Conservation (phyloP, 225 moss, liverwort and hornwort species). For the Marchantia polymorpha region DNA sequence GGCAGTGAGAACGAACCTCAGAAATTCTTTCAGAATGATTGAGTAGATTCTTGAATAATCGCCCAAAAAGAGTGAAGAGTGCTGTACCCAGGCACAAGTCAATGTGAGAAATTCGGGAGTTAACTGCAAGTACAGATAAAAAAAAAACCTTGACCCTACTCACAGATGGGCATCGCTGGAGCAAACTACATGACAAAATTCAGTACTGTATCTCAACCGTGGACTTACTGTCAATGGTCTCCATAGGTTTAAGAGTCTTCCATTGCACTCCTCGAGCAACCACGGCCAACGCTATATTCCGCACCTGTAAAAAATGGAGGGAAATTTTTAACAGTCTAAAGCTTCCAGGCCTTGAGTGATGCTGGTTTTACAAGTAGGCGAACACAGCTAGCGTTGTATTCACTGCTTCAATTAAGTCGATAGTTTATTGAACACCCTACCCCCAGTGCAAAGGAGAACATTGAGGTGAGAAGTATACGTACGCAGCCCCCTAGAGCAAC, state of each 20-base stretch:
- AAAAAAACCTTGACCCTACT: not conserved
- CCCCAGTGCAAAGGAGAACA: too few relatives aligned
- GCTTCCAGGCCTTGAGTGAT: not conserved
- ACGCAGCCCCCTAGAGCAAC: not conserved
- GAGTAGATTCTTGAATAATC: constrained; percentile 79
- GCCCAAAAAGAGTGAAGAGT: constrained; percentile 65
- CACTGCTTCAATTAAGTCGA: not conserved
- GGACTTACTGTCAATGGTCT: constrained; percentile 76
- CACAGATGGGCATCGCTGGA: not conserved
- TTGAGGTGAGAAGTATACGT: not conserved
- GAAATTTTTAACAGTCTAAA: not conserved
- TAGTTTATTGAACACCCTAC: too few relatives aligned
- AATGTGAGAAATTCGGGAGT: not conserved
- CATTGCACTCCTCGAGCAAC: constrained; percentile 80
- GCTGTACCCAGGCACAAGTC: constrained; percentile 33
- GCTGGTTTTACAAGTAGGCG: not conserved
- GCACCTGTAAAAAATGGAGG: constrained; percentile 44
- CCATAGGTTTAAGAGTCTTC: constrained; percentile 56
- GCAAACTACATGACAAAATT: not conserved
- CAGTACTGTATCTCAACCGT: not conserved
- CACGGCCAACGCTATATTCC: constrained; percentile 87
- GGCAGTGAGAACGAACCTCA: constrained; percentile 48
- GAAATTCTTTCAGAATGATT: constrained; percentile 89
- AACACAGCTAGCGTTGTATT: not conserved
- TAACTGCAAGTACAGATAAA: not conserved